Evolutionary conservation across 129 eudicot genomes (phyloP).

Genomic region (carrot (Daucus carota)): DNA sequence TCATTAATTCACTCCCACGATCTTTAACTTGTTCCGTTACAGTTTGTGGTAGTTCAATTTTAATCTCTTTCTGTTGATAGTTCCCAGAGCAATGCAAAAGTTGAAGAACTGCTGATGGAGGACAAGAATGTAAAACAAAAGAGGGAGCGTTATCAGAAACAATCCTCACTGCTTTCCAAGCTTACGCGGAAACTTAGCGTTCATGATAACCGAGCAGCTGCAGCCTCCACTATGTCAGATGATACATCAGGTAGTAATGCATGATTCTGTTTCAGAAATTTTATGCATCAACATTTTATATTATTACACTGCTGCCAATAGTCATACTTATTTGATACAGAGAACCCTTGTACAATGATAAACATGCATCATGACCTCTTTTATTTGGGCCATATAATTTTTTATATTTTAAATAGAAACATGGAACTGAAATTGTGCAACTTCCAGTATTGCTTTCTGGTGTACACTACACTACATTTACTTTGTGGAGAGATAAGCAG

Average conservation of each 20-base stretch:
- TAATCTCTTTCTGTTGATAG: constrained; percentile 23
- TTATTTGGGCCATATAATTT: not conserved
- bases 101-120: constrained; percentile 91
- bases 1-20: not conserved
- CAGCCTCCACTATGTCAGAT: constrained; percentile 46
- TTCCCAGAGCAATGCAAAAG: constrained; percentile 74
- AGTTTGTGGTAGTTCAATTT: not conserved
- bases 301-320: not conserved
- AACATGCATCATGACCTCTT: not conserved
- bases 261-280: not conserved
- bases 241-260: constrained; percentile 15
- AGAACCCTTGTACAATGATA: not conserved
- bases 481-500: not conserved
- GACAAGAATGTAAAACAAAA: constrained; percentile 80
- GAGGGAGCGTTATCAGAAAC: constrained; percentile 79
- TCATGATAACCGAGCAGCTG: constrained; percentile 92
- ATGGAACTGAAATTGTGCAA: not conserved
- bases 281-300: not conserved
- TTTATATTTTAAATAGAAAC: not conserved
- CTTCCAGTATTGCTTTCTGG: not conserved
- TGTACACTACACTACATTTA: not conserved
- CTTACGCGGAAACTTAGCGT: constrained; percentile 80
- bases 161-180: constrained; percentile 87
- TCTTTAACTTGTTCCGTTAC: not conserved
- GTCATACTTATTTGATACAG: not conserved